Evolutionary conservation across 1,284 basidiomycete genomes (phyloP).

Genomic region (Entoloma clypeatum): DNA sequence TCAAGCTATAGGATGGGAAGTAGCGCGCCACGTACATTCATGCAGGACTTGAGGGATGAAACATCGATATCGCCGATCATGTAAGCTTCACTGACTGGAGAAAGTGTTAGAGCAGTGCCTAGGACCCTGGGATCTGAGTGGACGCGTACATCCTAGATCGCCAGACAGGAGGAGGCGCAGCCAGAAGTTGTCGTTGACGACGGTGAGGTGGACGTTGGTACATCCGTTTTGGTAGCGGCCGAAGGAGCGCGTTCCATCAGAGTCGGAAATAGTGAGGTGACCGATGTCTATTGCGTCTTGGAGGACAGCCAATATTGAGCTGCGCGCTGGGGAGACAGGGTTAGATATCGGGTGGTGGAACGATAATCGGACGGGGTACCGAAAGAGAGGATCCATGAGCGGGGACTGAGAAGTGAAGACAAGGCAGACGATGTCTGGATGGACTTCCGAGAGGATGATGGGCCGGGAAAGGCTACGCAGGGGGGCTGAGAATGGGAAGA

Average conservation of each 20-base stretch:
- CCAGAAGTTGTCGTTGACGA: conserved; percentile 79
- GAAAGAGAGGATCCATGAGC: conserved; percentile 42
- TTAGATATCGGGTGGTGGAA: conserved; percentile 3
- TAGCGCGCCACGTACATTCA: conserved; percentile 59
- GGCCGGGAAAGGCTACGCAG: conserved; percentile 39
- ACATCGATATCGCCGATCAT: conserved; percentile 81
- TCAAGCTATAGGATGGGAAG: conserved; percentile 11
- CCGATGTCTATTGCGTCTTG: conserved; percentile 56
- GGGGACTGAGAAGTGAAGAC: conserved; percentile 38
- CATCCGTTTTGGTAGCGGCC: conserved; percentile 49
- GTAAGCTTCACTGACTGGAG: conserved; percentile 81
- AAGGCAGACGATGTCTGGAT: conserved; percentile 41
- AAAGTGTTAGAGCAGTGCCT: conserved; percentile 14
- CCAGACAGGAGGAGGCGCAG: conserved; percentile 68
- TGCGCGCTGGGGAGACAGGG: conserved; percentile 44
- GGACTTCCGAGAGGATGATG: conserved; percentile 38
- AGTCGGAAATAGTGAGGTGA: conserved; percentile 60
- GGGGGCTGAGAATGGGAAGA: conserved; percentile 31
- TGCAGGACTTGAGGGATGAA: conserved; percentile 66
- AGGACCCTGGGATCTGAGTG: background rate
- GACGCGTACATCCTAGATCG: conserved; percentile 65
- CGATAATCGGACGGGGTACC: conserved; percentile 28
- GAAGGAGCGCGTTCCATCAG: conserved; percentile 52
- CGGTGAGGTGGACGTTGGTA: conserved; percentile 59
- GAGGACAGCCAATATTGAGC: conserved; percentile 59